A percentile compares a stretch with the other conserved stretches of the same genome.
These are phyloP conservation scores for Talaromyces sp. DNA, from an alignment of 2,329 filamentous ascomycete species.

Conservation along the genomic window DNA sequence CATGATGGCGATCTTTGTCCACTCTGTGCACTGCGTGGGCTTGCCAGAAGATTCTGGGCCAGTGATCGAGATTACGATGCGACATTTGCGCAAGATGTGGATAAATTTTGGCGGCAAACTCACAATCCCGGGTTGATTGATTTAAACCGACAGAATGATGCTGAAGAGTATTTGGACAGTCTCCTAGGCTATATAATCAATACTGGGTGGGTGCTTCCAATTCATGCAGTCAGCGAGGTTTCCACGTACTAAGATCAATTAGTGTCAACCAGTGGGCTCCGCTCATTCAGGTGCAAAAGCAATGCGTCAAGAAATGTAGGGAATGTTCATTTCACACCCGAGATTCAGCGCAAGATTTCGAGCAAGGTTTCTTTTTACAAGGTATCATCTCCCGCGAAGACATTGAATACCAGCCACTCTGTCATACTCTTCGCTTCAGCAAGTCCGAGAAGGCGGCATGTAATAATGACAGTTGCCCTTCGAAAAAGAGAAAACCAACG, in stretches of 20 bases:
- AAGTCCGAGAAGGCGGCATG: not conserved
- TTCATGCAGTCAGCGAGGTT: not conserved
- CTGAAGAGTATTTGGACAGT: constrained; percentile 20
- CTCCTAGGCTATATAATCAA: constrained; percentile 5
- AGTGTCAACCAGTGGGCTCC: not conserved
- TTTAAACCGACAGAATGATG: constrained; percentile 20
- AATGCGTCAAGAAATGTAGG: not conserved
- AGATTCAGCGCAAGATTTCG: not conserved
- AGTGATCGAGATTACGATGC: not conserved
- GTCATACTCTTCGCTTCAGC: not conserved
- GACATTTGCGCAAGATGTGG: not conserved
- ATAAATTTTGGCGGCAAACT: not conserved
- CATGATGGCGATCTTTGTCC: not conserved
- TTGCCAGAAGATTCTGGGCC: not conserved
- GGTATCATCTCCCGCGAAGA: not conserved
- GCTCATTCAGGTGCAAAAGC: not conserved
- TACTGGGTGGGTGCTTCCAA: not conserved
- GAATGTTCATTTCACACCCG: not conserved
- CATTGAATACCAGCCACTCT: not conserved
- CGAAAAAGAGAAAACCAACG: not conserved
- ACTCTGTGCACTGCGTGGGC: constrained; percentile 20
- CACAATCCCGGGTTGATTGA: not conserved
- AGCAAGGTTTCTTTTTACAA: not conserved
- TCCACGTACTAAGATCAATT: not conserved
- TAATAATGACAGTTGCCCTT: not conserved